Base-by-base conservation (phyloP, 1,284 basidiomycete species). In the Pseudozyma tsukubaensis region DNA sequence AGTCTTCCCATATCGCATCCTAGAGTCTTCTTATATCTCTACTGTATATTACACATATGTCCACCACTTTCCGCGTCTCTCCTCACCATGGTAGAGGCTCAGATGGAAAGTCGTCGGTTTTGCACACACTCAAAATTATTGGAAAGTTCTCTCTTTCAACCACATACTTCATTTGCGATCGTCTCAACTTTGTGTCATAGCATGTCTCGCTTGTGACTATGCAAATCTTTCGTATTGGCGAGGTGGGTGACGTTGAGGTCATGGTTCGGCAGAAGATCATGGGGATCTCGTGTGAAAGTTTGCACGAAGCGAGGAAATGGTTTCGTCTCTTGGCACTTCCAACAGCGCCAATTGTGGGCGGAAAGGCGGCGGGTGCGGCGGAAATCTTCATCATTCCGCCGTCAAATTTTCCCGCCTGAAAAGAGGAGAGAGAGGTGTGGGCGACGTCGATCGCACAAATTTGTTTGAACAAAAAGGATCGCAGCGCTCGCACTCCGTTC, bases 1-100 rank as follows among this genome's bases (percentile, higher is more conserved):
- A 12, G 16, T 21, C 32, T 4, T 55, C 43, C n/a, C 32, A 24
- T 24, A 24, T 18, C 37, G 49, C 49, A 21, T 49, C 40, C 42
- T 52, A 47, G 53, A 47, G 44, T 18, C 18, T 47, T 19, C 8
- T 56, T 21, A 34, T 29, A 32, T 39, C 24, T 1, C 34, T 51
- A 35, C 57, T 59, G 57, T 59, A 59, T 59, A 44, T n/a, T 51
- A 59, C 57, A 43, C 42, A 43, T 18, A 14, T 10, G 1, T 19
- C 42, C 42, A n/a, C 37, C 37, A 4, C 37, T 39, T n/a, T n/a
- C 12, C 37, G 3, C 37, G 8, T n/a, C 16, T 39, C 12, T n/a
- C 8, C 11, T 39, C 37, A 13, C 11, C 37, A 39, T 4, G 37
- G 16, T 3, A 39, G 11, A 39, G 37, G 12, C 4, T 39, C 16